Base-by-base conservation (phyloP, 139 green algal species). In the Chlamydomonas sphaeroides region DNA sequence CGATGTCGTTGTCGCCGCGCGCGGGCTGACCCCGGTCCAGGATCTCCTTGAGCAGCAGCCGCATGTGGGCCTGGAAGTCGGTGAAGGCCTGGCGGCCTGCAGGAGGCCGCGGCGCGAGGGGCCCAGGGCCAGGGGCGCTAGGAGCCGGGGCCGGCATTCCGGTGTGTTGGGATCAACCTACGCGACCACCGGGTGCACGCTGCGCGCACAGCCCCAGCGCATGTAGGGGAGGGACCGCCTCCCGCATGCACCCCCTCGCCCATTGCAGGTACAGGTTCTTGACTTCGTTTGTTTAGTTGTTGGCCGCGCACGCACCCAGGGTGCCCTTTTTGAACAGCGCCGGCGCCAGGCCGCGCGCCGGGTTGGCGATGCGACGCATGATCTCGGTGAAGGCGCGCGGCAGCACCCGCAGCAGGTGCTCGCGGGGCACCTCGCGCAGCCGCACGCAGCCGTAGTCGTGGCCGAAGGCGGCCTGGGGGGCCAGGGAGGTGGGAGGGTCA, bases 341-440 rank as follows among this genome's bases (percentile, higher is more conserved):
- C 6, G 85, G 85, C 48, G 49, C 41, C 57, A 85, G 18, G 5
- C 5, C 57, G 0, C 86, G 68, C 49, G 83, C 21, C 5, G 80
- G 86, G 86, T 87, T 85, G 69, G 80, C 76, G 38, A 90, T 80
- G 36, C 86, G 80, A 15, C 85, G 78, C 86, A 90, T 90, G 59
- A 91, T 80, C 81, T 91, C 88, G 2, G 84, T 88, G 85, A 91
- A 91, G 82, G 85, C 88, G 53, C 88, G 81, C 15, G 88, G 88
- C 78, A 91, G 70, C 51, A 91, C 85, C 15, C 88, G 85, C 78
- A 91, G 81, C 61, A 91, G 79, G 63, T 91, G 87, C 45, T 49
- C n/a, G 48, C 57, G 71, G 14, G 75, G 83, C 23, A 86, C 84
- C 26, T 68, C 56, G 28, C 85, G 42, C 67, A 80, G 80, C 38